These are phyloP conservation scores for Phaeoacremonium minimum DNA, from an alignment of 2,329 filamentous ascomycete species.

Conservation along the genomic window DNA sequence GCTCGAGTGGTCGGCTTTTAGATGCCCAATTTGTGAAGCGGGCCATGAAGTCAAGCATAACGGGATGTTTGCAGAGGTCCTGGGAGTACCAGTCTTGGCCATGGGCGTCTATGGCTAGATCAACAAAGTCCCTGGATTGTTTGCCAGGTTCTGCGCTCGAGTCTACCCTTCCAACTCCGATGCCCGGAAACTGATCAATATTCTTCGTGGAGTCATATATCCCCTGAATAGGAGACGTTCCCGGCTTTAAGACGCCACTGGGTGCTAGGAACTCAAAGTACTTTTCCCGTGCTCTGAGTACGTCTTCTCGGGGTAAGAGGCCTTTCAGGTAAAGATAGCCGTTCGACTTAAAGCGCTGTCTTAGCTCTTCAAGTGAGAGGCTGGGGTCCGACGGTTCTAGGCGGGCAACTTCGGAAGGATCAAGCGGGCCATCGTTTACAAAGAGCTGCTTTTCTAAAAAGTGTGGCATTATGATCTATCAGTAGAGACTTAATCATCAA, in stretches of 20 bases:
- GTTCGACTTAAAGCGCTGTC: conserved; percentile 20
- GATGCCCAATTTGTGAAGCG: conserved; percentile 50
- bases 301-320: conserved; percentile 46
- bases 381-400: conserved; percentile 6
- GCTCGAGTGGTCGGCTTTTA: conserved; percentile 35
- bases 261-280: conserved; percentile 51
- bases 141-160: conserved; percentile 47
- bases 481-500: no score
- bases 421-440: conserved; percentile 10
- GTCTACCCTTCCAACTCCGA: conserved; percentile 41
- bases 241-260: conserved; percentile 51
- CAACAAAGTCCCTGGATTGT: no score
- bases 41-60: conserved; percentile 42
- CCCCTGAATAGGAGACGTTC: conserved; percentile 44
- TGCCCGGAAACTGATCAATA: conserved; percentile 41
- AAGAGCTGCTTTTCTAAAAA: no score
- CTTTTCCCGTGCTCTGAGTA: conserved; percentile 42
- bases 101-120: background rate
- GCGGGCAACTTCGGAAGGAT: conserved; percentile 3
- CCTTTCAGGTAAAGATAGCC: conserved; percentile 54
- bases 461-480: no score
- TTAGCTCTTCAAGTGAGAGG: conserved; percentile 8
- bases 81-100: conserved; percentile 42
- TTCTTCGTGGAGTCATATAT: conserved; percentile 43
- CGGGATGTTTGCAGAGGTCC: conserved; percentile 47